These are phyloP conservation scores for Diplodia intermedia DNA, from an alignment of 2,329 filamentous ascomycete genomes.

Conservation along the genomic window DNA sequence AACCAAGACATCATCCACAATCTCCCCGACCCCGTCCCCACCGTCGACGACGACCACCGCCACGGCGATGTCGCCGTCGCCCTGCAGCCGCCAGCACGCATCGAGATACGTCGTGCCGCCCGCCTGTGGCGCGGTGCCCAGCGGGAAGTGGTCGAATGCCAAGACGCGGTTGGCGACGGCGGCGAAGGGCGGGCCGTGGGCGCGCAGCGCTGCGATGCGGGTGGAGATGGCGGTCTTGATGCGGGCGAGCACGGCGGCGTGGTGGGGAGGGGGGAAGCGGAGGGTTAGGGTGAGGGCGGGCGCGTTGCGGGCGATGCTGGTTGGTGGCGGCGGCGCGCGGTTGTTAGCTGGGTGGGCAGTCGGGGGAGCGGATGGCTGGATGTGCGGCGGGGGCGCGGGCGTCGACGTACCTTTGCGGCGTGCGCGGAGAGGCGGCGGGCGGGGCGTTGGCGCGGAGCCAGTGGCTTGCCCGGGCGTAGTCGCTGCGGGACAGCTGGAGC, in stretches of 20 bases:
- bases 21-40: neutral
- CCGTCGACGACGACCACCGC: neutral
- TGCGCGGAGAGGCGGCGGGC: neutral
- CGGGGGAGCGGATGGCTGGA: neutral
- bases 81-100: neutral
- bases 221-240: neutral
- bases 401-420: too few relatives aligned
- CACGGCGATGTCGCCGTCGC: neutral
- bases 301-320: neutral
- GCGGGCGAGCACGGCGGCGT: neutral
- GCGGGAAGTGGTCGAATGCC: neutral
- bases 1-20: accelerated
- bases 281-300: neutral
- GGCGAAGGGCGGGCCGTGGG: too few relatives aligned
- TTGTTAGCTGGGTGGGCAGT: neutral
- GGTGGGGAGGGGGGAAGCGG: neutral
- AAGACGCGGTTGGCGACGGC: too few relatives aligned
- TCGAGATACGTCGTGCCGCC: neutral
- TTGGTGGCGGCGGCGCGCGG: neutral
- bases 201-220: neutral
- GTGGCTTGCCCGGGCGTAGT: neutral
- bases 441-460: neutral
- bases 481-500: neutral
- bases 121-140: too few relatives aligned
- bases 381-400: too few relatives aligned